These are phyloP conservation scores for Tylopilus sp. DNA, from an alignment of 1,284 basidiomycete species.

Conservation along the genomic window DNA sequence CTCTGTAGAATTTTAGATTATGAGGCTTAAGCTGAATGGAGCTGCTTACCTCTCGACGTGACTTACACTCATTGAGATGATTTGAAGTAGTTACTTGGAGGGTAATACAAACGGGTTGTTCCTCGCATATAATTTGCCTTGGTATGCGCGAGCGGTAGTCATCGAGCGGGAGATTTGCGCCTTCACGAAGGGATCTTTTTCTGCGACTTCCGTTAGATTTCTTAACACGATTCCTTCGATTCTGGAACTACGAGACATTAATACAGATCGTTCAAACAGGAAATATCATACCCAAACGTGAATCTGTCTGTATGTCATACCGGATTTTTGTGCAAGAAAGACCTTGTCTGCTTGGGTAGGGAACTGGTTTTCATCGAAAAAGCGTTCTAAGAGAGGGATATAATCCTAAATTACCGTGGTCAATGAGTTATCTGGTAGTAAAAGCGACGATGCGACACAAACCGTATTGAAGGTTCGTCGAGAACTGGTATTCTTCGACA, in stretches of 20 bases:
- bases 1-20: neutral
- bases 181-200: neutral
- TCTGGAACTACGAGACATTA: constrained; percentile 52
- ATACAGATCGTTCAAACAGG: neutral
- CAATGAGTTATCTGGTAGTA: neutral
- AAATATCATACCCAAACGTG: constrained; percentile 63
- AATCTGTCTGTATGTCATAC: constrained; percentile 64
- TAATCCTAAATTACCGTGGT: constrained; percentile 50
- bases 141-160: neutral
- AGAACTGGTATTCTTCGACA: neutral
- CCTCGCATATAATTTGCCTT: neutral
- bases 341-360: constrained; percentile 56
- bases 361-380: constrained; percentile 61
- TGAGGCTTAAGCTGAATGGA: neutral
- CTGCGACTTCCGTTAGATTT: constrained; percentile 12
- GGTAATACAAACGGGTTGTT: neutral
- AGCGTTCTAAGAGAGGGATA: constrained; percentile 58
- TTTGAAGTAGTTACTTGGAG: neutral
- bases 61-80: neutral
- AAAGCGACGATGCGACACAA: neutral
- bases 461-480: neutral
- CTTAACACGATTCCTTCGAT: constrained; percentile 53
- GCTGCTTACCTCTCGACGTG: neutral
- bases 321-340: constrained; percentile 52
- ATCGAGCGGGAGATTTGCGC: neutral